Conservation (phyloP, 1,284 basidiomycete genomes). For the Naganishia sp. region DNA sequence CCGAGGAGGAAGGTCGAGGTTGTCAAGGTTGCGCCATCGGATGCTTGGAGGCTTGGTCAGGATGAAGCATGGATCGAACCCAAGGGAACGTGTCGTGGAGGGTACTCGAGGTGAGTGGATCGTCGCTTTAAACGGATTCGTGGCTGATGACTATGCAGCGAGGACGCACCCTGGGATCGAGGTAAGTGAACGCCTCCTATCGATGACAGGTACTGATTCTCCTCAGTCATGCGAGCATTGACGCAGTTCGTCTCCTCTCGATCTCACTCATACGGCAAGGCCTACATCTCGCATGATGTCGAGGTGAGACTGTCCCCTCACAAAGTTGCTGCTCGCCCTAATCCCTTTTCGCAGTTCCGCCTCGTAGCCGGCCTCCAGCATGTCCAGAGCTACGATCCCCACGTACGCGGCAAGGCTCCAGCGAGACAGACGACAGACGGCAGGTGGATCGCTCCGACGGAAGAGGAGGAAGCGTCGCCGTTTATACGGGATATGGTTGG, state of each 20-base stretch:
- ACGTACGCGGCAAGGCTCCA: not conserved
- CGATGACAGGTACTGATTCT: not conserved
- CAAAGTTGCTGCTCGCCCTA: not conserved
- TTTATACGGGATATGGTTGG: conserved; percentile 17
- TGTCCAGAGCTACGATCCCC: not conserved
- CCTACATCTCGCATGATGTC: conserved; percentile 22
- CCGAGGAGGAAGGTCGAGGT: not conserved
- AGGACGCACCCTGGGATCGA: conserved; percentile 11
- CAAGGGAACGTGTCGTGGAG: conserved; percentile 8
- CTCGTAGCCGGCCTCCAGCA: conserved; percentile 3
- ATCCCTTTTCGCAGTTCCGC: conserved; percentile 12
- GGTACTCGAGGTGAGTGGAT: conserved; percentile 5
- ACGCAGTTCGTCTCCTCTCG: conserved; percentile 15
- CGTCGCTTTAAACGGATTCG: not conserved
- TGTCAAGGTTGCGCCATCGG: not conserved
- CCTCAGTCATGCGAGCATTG: conserved; percentile 13
- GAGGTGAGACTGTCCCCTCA: not conserved
- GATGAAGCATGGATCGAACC: conserved; percentile 6
- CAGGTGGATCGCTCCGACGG: not conserved
- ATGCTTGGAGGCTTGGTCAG: conserved; percentile 17
- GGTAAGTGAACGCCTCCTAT: conserved; percentile 2
- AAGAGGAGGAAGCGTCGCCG: conserved; percentile 12
- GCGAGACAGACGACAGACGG: not conserved
- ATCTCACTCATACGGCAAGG: conserved; percentile 12
- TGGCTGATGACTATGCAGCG: not conserved